These are phyloP conservation scores for Kokia cookei DNA, from an alignment of 441 rosid genomes.

Conservation along the genomic window DNA sequence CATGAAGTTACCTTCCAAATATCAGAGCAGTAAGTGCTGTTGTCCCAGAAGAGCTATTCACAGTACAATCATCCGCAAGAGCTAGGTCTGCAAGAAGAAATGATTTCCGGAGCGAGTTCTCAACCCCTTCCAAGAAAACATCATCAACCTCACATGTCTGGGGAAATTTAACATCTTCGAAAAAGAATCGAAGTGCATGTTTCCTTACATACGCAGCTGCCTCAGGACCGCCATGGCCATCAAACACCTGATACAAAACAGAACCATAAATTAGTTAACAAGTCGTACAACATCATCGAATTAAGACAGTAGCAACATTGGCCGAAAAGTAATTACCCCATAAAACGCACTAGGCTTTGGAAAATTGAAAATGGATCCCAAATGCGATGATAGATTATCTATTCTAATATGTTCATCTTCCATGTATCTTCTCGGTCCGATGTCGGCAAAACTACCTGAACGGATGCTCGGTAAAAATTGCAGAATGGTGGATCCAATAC, in stretches of 20 bases:
- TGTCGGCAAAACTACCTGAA: conserved; percentile 41
- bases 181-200: conserved; percentile 39
- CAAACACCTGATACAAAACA: conserved; percentile 35
- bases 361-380: conserved; percentile 28
- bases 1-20: conserved; percentile 42
- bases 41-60: conserved; percentile 49
- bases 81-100: conserved; percentile 49
- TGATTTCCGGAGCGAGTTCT: conserved; percentile 33
- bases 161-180: conserved; percentile 49
- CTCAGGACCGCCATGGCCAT: conserved; percentile 75
- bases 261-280: neutral
- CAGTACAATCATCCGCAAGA: conserved; percentile 39
- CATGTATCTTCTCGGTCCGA: conserved; percentile 34
- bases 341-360: conserved; percentile 56
- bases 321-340: conserved; percentile 34
- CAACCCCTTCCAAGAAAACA: conserved; percentile 39
- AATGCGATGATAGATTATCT: conserved; percentile 43
- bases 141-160: conserved; percentile 44
- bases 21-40: conserved; percentile 51
- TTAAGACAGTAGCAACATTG: neutral
- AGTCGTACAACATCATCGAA: neutral
- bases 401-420: conserved; percentile 40
- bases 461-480: conserved; percentile 60
- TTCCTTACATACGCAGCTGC: conserved; percentile 45
- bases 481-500: conserved; percentile 24